These are phyloP conservation scores for sunflower (Helianthus annuus) DNA, from an alignment of 129 eudicot species.

Conservation along the genomic window HanXRQr2.0-SUNRISE NC_035439.2:127576021-127576520, in stretches of 20 bases:
- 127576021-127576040: neutral
- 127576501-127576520: constrained; percentile 7
- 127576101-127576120: constrained; percentile 25
- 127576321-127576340: no score
- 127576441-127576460: constrained; percentile 6
- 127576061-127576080: constrained; percentile 26
- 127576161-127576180: neutral
- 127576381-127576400: constrained; percentile 18
- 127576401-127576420: constrained; percentile 11
- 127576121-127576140: constrained; percentile 23
- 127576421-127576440: constrained; percentile 12
- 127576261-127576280: constrained; percentile 18
- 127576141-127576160: constrained; percentile 24
- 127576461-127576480: neutral
- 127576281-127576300: neutral
- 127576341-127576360: neutral
- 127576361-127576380: constrained; percentile 13
- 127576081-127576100: constrained; percentile 29
- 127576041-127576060: constrained; percentile 3
- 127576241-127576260: constrained; percentile 13
- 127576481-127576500: neutral
- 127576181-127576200: constrained; percentile 4
- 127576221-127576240: constrained; percentile 28
- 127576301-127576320: no score
- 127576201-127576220: neutral